Percentiles rank a stretch among this genome's conserved stretches.
These are phyloP conservation scores for Monascus ruber DNA, from an alignment of 2,329 filamentous ascomycete genomes.

Conservation along the genomic window DNA sequence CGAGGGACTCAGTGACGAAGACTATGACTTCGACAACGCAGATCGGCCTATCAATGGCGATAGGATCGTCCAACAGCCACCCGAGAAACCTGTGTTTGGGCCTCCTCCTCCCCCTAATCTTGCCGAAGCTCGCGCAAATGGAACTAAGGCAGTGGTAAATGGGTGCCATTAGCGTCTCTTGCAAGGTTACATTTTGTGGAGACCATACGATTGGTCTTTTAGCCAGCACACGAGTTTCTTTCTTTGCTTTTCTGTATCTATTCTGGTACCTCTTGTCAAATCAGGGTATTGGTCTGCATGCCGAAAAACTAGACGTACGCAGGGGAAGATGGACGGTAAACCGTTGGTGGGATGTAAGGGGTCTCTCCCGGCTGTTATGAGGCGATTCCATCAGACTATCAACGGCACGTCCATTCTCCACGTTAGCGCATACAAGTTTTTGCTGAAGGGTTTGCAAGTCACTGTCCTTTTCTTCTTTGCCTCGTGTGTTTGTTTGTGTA, in stretches of 20 bases:
- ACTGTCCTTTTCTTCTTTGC: too few species aligned
- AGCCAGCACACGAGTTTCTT: neutral
- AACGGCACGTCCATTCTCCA: too few species aligned
- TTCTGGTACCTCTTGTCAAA: neutral
- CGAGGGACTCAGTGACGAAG: slow-evolving; percentile 49
- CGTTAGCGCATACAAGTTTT: too few species aligned
- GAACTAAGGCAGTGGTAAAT: slow-evolving; percentile 33
- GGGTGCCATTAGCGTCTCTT: slow-evolving; percentile 21
- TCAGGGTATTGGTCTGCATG: too few species aligned
- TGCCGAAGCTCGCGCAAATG: slow-evolving; percentile 34
- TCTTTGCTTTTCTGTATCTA: neutral
- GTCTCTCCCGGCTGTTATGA: too few species aligned
- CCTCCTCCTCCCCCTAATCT: slow-evolving; percentile 42
- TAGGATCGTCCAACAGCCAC: slow-evolving; percentile 15
- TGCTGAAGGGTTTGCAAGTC: too few species aligned
- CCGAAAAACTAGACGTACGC: too few species aligned
- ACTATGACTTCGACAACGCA: slow-evolving; percentile 33
- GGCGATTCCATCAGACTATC: too few species aligned
- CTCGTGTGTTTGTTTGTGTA: too few species aligned
- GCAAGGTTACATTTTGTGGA: neutral
- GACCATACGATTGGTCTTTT: neutral
- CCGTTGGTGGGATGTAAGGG: too few species aligned
- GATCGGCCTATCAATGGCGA: slow-evolving; percentile 16
- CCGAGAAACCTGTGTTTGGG: slow-evolving; percentile 34
- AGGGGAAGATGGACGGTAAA: too few species aligned